A percentile compares a stretch with the other conserved stretches of the same genome.
These are phyloP conservation scores for Brassica nigra DNA, from an alignment of 345 rosid genomes.

Conservation along the genomic window DNA sequence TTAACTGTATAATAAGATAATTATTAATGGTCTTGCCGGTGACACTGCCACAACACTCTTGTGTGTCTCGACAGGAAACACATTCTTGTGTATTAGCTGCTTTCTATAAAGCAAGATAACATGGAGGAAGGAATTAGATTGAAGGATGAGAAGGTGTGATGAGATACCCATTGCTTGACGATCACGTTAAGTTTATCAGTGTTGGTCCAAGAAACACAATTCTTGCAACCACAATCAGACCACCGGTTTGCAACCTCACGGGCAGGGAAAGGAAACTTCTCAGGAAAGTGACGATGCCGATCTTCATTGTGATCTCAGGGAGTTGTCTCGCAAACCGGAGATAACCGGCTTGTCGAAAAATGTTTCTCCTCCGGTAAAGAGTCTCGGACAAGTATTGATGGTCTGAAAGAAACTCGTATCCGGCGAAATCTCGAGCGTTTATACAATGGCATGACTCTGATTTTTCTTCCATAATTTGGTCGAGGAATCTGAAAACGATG, in stretches of 20 bases:
- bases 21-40: too few species aligned
- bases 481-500: conserved; percentile 50
- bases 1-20: too few species aligned
- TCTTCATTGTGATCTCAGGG: conserved; percentile 36
- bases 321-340: conserved; percentile 41
- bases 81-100: too few species aligned
- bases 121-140: too few species aligned
- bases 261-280: conserved; percentile 14
- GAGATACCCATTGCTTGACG: conserved; percentile 36
- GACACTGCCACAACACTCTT: too few species aligned
- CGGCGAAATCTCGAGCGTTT: conserved; percentile 14
- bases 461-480: conserved; percentile 54
- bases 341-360: conserved; percentile 51
- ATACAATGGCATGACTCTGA: conserved; percentile 51
- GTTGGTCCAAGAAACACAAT: conserved; percentile 60
- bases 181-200: conserved; percentile 56
- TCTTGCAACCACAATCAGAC: conserved; percentile 79
- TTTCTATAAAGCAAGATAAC: too few species aligned
- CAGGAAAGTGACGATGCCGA: conserved; percentile 19
- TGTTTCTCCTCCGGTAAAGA: conserved; percentile 56
- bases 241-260: conserved; percentile 47
- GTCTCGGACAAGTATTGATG: conserved; percentile 53
- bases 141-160: too few species aligned
- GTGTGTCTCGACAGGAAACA: too few species aligned
- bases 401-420: conserved; percentile 29